Base-by-base conservation (phyloP, 805 yeast genomes). In the Komagataella populi region DNA sequence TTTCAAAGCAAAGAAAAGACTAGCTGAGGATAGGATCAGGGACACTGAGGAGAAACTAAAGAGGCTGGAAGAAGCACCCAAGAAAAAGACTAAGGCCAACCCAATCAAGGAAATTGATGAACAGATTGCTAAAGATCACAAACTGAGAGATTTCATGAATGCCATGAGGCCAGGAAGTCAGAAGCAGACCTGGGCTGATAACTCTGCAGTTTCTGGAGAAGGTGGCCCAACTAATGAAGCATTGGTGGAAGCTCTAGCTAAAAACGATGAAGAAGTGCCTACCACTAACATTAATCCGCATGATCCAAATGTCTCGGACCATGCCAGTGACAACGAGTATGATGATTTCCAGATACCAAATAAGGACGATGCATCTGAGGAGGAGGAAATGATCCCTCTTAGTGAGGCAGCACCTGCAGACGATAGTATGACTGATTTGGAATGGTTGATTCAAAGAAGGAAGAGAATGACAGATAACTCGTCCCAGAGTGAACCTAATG, bases 361-460 rank as follows among this genome's bases (percentile, higher is more conserved):
- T 3, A 63, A 60, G n/a, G 60, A 59, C 2, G 59, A 66, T 7
- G 71, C 63, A 2, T 77, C 70, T 18, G 78, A 73, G 7, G 82
- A 76, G 51, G 55, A 50, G 47, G 51, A 20, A 12, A 43, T 44
- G 24, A 10, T 30, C 45, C 46, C 54, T 48, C 47, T 23, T 45
- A 45, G 58, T 5, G 63, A 60, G 4, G 62, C 58, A 36, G 65
- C 49, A 7, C 23, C 47, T n/a, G 50, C 46, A 50, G 52, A 56
- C 57, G 78, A 74, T 52, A 67, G 59, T 12, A 73, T 85, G 12
- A 75, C 89, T 12, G 96, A 90, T 68, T 66, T 86, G 50, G 96
- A 90, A 52, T 90, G 98, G 98, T 74, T 90, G 54, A 80, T 81
- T 60, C 77, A 75, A 57, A 80, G 86, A 64, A 77, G 93, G 65